Evolutionary conservation across 2,329 filamentous ascomycete species (phyloP).

Genomic region (Xylariaceae sp.): DNA sequence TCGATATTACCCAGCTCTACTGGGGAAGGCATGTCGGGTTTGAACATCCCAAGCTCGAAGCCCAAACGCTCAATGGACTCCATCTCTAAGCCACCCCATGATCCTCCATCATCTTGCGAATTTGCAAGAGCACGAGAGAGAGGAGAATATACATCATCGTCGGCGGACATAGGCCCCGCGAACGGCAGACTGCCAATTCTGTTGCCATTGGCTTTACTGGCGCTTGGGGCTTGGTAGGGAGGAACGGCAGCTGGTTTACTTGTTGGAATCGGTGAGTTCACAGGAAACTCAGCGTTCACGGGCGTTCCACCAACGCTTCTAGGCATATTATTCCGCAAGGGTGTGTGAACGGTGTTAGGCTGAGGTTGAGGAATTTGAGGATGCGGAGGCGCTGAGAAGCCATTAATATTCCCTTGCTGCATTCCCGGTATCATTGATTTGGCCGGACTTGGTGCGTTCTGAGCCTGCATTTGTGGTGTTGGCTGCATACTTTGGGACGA

Average conservation of each 20-base stretch:
- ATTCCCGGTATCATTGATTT: slow-evolving; percentile 44
- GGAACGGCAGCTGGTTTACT: slow-evolving; percentile 39
- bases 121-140: slow-evolving; percentile 41
- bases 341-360: slow-evolving; percentile 37
- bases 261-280: slow-evolving; percentile 40
- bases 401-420: slow-evolving; percentile 44
- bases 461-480: slow-evolving; percentile 40
- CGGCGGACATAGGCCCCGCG: slow-evolving; percentile 35
- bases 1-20: slow-evolving; percentile 83
- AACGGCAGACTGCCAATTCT: slow-evolving; percentile 26
- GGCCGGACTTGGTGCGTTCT: slow-evolving; percentile 36
- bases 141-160: slow-evolving; percentile 51
- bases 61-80: slow-evolving; percentile 59
- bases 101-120: slow-evolving; percentile 38
- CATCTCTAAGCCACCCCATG: slow-evolving; percentile 62
- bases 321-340: slow-evolving; percentile 48
- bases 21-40: slow-evolving; percentile 68
- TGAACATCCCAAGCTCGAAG: slow-evolving; percentile 59
- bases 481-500: slow-evolving; percentile 39
- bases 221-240: slow-evolving; percentile 33
- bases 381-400: slow-evolving; percentile 42
- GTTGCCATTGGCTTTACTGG: slow-evolving; percentile 23
- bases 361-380: slow-evolving; percentile 41
- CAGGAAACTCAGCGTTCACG: slow-evolving; percentile 38
- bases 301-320: slow-evolving; percentile 45